phyloP scores from a whole-genome alignment of 352 stramenopile species.

The Pythium dissotocum region DNA sequence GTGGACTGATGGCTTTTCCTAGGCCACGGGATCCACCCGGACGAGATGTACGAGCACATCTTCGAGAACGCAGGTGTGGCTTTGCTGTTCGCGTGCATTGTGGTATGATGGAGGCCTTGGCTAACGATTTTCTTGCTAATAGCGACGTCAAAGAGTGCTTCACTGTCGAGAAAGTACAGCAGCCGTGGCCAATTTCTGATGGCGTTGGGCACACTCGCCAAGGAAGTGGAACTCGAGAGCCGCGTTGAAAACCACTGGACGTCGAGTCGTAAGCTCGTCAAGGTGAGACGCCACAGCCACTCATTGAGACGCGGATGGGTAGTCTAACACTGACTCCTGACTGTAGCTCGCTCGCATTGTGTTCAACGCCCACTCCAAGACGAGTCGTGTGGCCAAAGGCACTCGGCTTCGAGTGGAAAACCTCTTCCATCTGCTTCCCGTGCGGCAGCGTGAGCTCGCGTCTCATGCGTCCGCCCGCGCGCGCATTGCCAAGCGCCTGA shows the following conservation, averaged over 20 bases:
- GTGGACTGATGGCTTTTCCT: background rate
- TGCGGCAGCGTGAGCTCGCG: slow-evolving; percentile 48
- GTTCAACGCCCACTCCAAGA: slow-evolving; percentile 53
- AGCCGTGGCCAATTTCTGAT: slow-evolving; percentile 52
- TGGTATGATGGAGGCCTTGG: background rate
- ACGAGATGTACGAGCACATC: slow-evolving; percentile 50
- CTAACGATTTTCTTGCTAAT: background rate
- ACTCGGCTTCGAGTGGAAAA: slow-evolving; percentile 48
- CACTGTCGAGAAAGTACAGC: slow-evolving; percentile 37
- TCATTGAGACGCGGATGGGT: background rate
- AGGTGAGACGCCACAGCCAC: slow-evolving; percentile 30
- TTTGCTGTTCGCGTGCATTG: background rate
- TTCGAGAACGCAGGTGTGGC: slow-evolving; percentile 46
- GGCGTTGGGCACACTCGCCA: slow-evolving; percentile 40
- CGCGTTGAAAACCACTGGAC: slow-evolving; percentile 52
- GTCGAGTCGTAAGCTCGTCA: slow-evolving; percentile 66
- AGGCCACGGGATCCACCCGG: slow-evolving; percentile 65
- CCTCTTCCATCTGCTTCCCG: slow-evolving; percentile 68
- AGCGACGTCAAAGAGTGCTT: slow-evolving; percentile 44
- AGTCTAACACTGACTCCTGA: background rate
- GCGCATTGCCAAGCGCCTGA: slow-evolving; percentile 43
- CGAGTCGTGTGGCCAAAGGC: slow-evolving; percentile 30
- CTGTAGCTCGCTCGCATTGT: slow-evolving; percentile 30
- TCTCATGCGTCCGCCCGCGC: slow-evolving; percentile 34
- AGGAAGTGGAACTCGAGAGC: slow-evolving; percentile 66